A percentile compares a stretch with the other conserved stretches of the same genome.
Evolutionary conservation across 495 filamentous ascomycete genomes (phyloP).

Genomic region (Hyaloscypha variabilis): DNA sequence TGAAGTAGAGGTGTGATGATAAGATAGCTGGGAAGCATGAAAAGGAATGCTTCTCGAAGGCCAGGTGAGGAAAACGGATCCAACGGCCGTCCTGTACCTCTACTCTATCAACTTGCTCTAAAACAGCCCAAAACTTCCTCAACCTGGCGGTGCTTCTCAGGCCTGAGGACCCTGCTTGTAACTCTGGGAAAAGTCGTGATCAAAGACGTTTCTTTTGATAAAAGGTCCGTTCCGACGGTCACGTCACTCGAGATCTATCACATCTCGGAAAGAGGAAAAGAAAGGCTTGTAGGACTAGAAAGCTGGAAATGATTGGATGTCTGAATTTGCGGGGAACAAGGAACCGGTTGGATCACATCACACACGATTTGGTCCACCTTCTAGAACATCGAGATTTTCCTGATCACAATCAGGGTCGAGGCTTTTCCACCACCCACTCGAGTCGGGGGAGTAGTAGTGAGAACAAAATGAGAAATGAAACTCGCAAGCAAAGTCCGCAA

Average conservation of each 20-base stretch:
- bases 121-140: too few relatives aligned
- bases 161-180: neutral
- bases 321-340: neutral
- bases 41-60: neutral
- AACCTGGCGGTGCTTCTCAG: too few relatives aligned
- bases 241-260: constrained; percentile 7
- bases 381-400: neutral
- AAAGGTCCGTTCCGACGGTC: neutral
- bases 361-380: constrained; percentile 2
- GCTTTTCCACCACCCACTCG: neutral
- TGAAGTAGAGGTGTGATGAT: neutral
- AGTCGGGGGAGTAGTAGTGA: neutral
- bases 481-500: too few relatives aligned
- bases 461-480: neutral
- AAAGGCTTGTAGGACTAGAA: neutral
- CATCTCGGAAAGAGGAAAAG: neutral
- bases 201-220: neutral
- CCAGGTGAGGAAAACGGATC: neutral
- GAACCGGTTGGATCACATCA: neutral
- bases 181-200: neutral
- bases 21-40: neutral
- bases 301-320: neutral
- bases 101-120: too few relatives aligned
- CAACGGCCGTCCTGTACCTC: too few relatives aligned
- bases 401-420: too few relatives aligned